Conservation (phyloP, 768 basidiomycete species). For the Termitomyces sp. region DNA sequence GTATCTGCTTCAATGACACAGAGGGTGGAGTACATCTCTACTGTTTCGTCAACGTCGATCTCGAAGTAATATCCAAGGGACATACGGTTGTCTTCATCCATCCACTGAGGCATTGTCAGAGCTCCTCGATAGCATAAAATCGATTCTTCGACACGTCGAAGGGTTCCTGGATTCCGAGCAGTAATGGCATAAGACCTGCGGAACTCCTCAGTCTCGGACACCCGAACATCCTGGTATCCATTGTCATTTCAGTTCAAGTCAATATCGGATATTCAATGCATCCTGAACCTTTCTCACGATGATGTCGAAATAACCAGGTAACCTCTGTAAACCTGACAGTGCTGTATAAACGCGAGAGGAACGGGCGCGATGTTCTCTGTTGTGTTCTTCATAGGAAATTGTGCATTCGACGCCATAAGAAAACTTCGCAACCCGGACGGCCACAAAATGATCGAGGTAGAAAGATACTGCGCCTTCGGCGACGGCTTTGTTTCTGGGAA, state of each 20-base stretch:
- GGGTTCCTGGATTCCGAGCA: conserved; percentile 3
- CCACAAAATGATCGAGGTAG: conserved; percentile 22
- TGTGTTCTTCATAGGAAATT: conserved; percentile 9
- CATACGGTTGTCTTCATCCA: conserved; percentile 19
- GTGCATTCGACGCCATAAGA: conserved; percentile 18
- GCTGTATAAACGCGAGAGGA: conserved; percentile 4
- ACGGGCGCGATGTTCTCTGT: conserved; percentile 17
- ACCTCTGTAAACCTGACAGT: conserved; percentile 8
- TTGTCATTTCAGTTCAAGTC: not conserved
- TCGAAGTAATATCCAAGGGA: not conserved
- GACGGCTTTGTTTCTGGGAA: conserved; percentile 25
- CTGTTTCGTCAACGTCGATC: not conserved
- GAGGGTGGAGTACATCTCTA: conserved; percentile 20
- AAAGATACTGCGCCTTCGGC: conserved; percentile 26
- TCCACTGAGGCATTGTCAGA: conserved; percentile 17
- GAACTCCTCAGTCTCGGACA: conserved; percentile 21
- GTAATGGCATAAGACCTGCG: conserved; percentile 13
- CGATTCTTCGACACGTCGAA: conserved; percentile 2
- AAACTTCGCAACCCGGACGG: conserved; percentile 20
- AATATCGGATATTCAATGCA: not conserved
- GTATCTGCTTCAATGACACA: conserved; percentile 19
- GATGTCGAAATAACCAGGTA: conserved; percentile 17
- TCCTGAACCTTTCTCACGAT: conserved; percentile 20
- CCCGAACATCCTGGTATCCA: conserved; percentile 30
- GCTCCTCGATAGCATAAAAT: conserved; percentile 22